These are phyloP conservation scores for Suhomyces panamericanus DNA, from an alignment of 1,139 yeast species.

Conservation along the genomic window DNA sequence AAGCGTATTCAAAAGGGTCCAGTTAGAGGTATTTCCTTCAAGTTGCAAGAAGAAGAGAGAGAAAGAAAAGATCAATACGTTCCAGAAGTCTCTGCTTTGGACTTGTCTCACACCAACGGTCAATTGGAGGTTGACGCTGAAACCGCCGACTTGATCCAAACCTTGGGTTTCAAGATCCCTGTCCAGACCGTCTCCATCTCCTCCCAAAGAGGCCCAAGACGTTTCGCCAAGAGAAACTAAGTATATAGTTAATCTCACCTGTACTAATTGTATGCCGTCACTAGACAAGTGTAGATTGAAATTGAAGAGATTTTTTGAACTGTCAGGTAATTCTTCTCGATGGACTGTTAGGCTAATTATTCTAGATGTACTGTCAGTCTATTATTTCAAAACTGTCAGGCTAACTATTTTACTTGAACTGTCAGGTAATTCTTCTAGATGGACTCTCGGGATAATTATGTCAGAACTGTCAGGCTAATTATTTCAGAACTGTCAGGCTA, in stretches of 20 bases:
- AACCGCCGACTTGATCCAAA: conserved; percentile 94
- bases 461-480: no score
- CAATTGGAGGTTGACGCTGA: conserved; percentile 97
- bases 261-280: conserved; percentile 11
- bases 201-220: conserved; percentile 90
- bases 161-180: conserved; percentile 96
- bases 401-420: no score
- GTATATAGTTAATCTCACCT: conserved; percentile 15
- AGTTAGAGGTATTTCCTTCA: conserved; percentile 99
- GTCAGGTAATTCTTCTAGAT: no score
- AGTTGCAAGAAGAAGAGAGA: conserved; percentile 99
- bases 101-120: conserved; percentile 94
- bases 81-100: conserved; percentile 99
- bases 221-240: conserved; percentile 95
- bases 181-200: conserved; percentile 88
- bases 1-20: conserved; percentile 99
- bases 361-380: no score
- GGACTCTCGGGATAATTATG: no score
- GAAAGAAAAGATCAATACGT: conserved; percentile 99
- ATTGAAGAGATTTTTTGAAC: no score
- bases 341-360: no score
- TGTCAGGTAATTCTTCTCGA: no score
- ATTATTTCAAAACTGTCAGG: no score
- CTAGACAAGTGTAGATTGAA: neutral
- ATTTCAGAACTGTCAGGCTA: no score